Percentiles rank a stretch among this genome's conserved stretches.
Evolutionary conservation across 129 eudicot genomes (phyloP).

Genomic region (Heracleum sosnowskyi): DNA sequence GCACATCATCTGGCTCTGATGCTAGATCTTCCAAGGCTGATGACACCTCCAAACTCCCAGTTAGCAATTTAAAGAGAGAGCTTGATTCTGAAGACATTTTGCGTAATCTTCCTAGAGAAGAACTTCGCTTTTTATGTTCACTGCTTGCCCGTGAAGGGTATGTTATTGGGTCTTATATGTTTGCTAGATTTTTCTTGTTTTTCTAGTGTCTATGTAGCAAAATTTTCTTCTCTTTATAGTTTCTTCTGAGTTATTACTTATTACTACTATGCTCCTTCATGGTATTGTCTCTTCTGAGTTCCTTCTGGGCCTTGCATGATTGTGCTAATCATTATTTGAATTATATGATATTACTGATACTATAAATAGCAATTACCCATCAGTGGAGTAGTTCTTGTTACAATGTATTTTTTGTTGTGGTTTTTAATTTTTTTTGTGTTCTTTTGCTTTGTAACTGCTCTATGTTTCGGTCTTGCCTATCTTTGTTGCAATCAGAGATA

Average conservation of each 20-base stretch:
- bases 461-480: neutral
- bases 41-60: conserved; percentile 31
- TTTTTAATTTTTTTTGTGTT: neutral
- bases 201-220: neutral
- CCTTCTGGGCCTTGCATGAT: neutral
- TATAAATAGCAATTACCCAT: neutral
- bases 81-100: conserved; percentile 29
- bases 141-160: conserved; percentile 93
- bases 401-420: neutral
- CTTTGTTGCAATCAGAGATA: neutral
- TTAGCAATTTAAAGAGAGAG: conserved; percentile 35
- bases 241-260: neutral
- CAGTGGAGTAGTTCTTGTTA: neutral
- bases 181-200: neutral
- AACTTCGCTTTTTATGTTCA: conserved; percentile 80
- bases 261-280: neutral
- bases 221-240: neutral
- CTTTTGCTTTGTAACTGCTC: neutral
- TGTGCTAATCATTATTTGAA: neutral
- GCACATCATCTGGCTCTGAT: conserved; percentile 28
- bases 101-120: conserved; percentile 53
- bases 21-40: conserved; percentile 38
- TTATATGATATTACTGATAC: neutral
- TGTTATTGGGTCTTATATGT: neutral
- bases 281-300: neutral